Conservation (phyloP, 495 filamentous ascomycete species). For the Podospora australis region DNA sequence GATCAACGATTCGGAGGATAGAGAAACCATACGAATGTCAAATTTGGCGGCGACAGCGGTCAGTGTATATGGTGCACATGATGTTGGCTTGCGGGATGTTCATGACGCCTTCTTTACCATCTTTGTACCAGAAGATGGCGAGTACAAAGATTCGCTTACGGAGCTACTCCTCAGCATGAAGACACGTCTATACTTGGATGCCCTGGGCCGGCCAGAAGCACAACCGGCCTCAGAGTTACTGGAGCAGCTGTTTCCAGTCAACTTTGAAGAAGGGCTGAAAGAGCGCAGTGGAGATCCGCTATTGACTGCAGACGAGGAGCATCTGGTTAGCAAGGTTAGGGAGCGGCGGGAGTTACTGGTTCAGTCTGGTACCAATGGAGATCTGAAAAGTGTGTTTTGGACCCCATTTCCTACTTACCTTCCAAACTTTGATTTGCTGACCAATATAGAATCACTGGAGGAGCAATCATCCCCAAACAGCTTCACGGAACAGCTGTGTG, state of each 20-base stretch:
- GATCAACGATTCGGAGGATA: constrained; percentile 57
- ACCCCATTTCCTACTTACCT: constrained; percentile 10
- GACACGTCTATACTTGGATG: constrained; percentile 76
- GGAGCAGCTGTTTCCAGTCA: constrained; percentile 65
- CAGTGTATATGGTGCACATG: constrained; percentile 74
- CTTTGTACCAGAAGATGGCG: constrained; percentile 66
- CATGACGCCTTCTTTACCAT: constrained; percentile 81
- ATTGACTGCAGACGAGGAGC: constrained; percentile 64
- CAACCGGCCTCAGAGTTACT: constrained; percentile 59
- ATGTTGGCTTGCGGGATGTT: constrained; percentile 74
- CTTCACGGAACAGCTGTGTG: constrained; percentile 66
- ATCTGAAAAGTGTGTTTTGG: constrained; percentile 34
- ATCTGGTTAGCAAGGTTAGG: constrained; percentile 59
- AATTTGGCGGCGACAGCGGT: constrained; percentile 83
- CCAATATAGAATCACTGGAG: constrained; percentile 45
- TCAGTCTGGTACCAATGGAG: constrained; percentile 51
- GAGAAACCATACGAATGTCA: constrained; percentile 73
- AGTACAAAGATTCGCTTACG: constrained; percentile 48
- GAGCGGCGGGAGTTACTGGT: constrained; percentile 63
- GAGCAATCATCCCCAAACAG: constrained; percentile 77
- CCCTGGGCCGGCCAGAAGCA: constrained; percentile 50
- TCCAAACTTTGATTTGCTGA: constrained; percentile 18
- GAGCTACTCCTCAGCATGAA: constrained; percentile 79
- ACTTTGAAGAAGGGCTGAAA: constrained; percentile 58
- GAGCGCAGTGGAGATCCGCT: constrained; percentile 58